These are phyloP conservation scores for Psidium guajava DNA, from an alignment of 345 rosid genomes.

Conservation along the genomic window DNA sequence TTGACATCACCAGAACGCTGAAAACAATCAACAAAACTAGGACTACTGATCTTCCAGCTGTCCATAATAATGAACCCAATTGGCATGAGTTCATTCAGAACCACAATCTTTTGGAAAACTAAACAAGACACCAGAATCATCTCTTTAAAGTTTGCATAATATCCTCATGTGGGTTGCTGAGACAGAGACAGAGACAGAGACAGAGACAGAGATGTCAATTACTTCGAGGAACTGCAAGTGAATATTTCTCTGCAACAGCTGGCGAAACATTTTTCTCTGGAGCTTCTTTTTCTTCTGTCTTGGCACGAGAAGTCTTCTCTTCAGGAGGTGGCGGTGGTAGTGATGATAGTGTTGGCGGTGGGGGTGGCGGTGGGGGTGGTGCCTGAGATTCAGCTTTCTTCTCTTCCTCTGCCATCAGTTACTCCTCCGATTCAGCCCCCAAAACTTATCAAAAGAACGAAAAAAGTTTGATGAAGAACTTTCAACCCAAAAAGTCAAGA, in stretches of 20 bases:
- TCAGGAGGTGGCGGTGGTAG: not conserved
- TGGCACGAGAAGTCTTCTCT: not conserved
- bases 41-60: not conserved
- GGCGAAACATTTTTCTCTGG: not conserved
- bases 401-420: not conserved
- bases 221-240: not conserved
- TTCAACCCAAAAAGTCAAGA: not conserved
- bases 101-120: not conserved
- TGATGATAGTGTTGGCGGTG: not conserved
- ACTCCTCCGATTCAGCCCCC: not conserved
- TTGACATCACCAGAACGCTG: not conserved
- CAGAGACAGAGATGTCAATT: not conserved
- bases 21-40: not conserved
- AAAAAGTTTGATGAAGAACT: not conserved
- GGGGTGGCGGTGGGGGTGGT: not conserved
- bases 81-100: not conserved
- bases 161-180: not conserved
- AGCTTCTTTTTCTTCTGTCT: not conserved
- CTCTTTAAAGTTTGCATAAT: not conserved
- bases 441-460: not conserved
- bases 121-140: not conserved
- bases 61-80: not conserved
- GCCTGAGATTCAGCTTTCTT: not conserved
- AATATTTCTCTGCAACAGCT: not conserved
- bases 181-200: no score